Conservation (phyloP, 345 rosid genomes). For the Camelina hispida region DNA sequence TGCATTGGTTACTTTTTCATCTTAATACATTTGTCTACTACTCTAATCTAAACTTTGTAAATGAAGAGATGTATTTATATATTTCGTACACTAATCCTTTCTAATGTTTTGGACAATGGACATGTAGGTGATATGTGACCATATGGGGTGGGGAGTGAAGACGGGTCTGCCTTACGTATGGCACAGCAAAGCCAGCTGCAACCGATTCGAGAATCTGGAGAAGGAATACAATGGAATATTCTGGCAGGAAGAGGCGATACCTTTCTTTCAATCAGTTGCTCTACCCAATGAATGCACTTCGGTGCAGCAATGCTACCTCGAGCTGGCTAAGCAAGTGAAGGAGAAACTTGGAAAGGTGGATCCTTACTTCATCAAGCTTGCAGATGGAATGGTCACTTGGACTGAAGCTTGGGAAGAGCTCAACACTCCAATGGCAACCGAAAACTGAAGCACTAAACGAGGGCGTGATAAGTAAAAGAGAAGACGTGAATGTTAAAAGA, state of each 20-base stretch:
- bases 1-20: background rate
- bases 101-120: background rate
- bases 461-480: background rate
- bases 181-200: constrained; percentile 28
- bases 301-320: constrained; percentile 55
- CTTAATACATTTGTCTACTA: background rate
- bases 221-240: constrained; percentile 32
- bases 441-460: constrained; percentile 1
- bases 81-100: background rate
- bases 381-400: constrained; percentile 65
- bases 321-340: constrained; percentile 54
- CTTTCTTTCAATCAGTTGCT: constrained; percentile 53
- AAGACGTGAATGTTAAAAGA: constrained; percentile 2
- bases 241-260: constrained; percentile 55
- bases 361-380: constrained; percentile 55
- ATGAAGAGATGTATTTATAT: background rate
- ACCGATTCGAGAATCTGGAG: constrained; percentile 34
- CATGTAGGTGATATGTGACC: constrained; percentile 59
- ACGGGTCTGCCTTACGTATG: constrained; percentile 39
- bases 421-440: constrained; percentile 32
- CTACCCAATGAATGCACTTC: constrained; percentile 57
- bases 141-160: constrained; percentile 63
- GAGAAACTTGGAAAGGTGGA: constrained; percentile 50
- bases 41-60: background rate
- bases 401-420: constrained; percentile 63